These are phyloP conservation scores for Euptelea pleiosperma DNA, from an alignment of 164 flowering plant species.

Conservation along the genomic window DNA sequence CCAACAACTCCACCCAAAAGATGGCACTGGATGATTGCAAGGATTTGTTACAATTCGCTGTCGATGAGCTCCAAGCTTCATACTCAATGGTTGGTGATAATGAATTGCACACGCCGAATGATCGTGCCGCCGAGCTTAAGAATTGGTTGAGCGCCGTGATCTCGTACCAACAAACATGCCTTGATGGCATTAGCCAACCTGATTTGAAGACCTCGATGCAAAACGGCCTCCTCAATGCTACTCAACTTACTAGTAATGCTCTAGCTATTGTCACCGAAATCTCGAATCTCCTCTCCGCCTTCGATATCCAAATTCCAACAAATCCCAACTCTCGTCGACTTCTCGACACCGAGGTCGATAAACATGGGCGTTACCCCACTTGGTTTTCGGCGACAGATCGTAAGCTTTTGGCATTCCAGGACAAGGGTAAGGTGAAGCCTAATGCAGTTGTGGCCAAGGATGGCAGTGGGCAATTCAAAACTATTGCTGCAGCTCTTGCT, in stretches of 20 bases:
- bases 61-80: constrained; percentile 37
- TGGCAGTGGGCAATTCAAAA: constrained; percentile 49
- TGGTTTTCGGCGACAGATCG: constrained; percentile 41
- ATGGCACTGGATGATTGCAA: constrained; percentile 47
- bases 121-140: constrained; percentile 31
- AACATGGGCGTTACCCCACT: constrained; percentile 26
- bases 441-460: constrained; percentile 57
- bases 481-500: constrained; percentile 41
- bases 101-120: constrained; percentile 25
- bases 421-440: constrained; percentile 19
- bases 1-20: constrained; percentile 15
- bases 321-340: constrained; percentile 16
- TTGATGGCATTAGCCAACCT: constrained; percentile 38
- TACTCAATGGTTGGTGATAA: constrained; percentile 31
- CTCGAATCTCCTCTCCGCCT: constrained; percentile 16
- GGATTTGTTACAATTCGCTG: constrained; percentile 37
- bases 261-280: constrained; percentile 43
- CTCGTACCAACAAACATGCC: constrained; percentile 49
- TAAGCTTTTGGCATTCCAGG: constrained; percentile 26
- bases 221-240: constrained; percentile 31
- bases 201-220: constrained; percentile 28
- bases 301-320: constrained; percentile 17
- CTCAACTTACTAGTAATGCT: constrained; percentile 43
- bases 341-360: constrained; percentile 19
- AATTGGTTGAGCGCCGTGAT: constrained; percentile 54